Evolutionary conservation across 805 yeast species (phyloP), one percentile per base, ranked within the genome.

Genomic region (Candida argentea): DNA sequence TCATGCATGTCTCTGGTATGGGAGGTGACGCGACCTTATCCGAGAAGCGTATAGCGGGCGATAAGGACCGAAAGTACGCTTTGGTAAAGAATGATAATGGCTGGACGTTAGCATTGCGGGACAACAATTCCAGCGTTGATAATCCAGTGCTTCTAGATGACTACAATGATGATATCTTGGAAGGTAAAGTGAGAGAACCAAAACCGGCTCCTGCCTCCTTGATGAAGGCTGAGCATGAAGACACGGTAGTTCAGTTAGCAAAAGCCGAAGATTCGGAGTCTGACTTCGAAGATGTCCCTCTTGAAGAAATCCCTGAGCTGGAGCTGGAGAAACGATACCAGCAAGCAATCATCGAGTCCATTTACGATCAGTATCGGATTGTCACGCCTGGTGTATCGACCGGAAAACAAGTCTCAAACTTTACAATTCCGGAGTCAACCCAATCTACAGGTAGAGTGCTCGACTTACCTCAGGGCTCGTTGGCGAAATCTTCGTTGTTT

Each of bases 1-100:
- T 91, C 21, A 78, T 91, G 83, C 76, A 76, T 37, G 73, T 80
- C 1, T 70, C 83, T 6, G 97, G 96, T 1, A 66, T 83, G 74
- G 81, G 78, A 20, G 73, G 63, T 23, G 70, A 63, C 9, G 61
- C 65, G 4, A 64, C 56, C 30, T 51, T 64, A 1, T 57, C 67
- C 6, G 55, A 71, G 32, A 63, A 95, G 29, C 13, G 29, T 13
- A 72, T 91, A 4, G 86, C 95, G 0, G 83, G 96, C 22, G 95
- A 86, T 40, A 74, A 69, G 37, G 83, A 80, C 37, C 64, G 75
- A 34, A 76, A 76, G 36, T 91, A 91, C 43, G 69, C 78, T 26
- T 64, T 91, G 28, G 69, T 79, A 13, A 71, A 78, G 38, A 81
- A 78, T 22, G 83, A 78, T 7, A 78, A 75, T 38, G 96, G 96